Evolutionary conservation across 1,284 basidiomycete species (phyloP).

Genomic region (Cutaneotrichosporon sp.): DNA sequence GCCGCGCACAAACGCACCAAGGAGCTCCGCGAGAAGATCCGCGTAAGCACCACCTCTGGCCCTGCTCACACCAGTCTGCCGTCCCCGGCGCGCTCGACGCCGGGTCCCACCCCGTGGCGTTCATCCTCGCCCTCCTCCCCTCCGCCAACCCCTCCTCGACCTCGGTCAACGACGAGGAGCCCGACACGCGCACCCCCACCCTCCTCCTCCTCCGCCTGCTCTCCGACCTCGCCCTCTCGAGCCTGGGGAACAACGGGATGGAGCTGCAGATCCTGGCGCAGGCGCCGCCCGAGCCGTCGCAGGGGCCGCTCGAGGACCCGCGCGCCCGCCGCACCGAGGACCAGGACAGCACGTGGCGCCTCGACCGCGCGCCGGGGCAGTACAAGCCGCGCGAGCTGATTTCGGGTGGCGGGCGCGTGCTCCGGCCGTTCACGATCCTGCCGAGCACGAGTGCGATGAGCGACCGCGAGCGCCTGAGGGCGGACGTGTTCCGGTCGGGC

Average conservation of each 20-base stretch:
- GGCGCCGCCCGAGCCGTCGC: slow-evolving; percentile 17
- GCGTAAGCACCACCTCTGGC: slow-evolving; percentile 56
- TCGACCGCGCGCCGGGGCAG: slow-evolving; percentile 60
- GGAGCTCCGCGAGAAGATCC: slow-evolving; percentile 67
- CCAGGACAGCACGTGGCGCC: slow-evolving; percentile 68
- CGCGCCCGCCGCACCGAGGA: slow-evolving; percentile 41
- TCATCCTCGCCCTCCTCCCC: slow-evolving; percentile 39
- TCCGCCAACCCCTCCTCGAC: slow-evolving; percentile 25
- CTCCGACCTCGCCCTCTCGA: slow-evolving; percentile 68
- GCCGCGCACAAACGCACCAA: slow-evolving; percentile 82
- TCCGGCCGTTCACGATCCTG: slow-evolving; percentile 89
- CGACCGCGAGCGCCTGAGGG: slow-evolving; percentile 69
- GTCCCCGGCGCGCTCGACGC: slow-evolving; percentile 56
- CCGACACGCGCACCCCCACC: slow-evolving; percentile 66
- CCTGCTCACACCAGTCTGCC: slow-evolving; percentile 55
- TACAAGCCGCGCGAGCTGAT: slow-evolving; percentile 62
- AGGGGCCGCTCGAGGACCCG: slow-evolving; percentile 53
- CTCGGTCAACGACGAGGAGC: slow-evolving; percentile 56
- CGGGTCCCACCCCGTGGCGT: slow-evolving; percentile 41
- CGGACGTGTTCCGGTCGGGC: slow-evolving; percentile 82
- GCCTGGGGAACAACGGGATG: slow-evolving; percentile 68
- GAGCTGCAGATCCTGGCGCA: slow-evolving; percentile 65
- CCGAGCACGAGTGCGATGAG: slow-evolving; percentile 61
- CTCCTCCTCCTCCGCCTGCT: slow-evolving; percentile 72
- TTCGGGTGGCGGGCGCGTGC: slow-evolving; percentile 72